phyloP scores from a whole-genome alignment of 2,329 filamentous ascomycete genomes.

The Eutypella sp. region DNA sequence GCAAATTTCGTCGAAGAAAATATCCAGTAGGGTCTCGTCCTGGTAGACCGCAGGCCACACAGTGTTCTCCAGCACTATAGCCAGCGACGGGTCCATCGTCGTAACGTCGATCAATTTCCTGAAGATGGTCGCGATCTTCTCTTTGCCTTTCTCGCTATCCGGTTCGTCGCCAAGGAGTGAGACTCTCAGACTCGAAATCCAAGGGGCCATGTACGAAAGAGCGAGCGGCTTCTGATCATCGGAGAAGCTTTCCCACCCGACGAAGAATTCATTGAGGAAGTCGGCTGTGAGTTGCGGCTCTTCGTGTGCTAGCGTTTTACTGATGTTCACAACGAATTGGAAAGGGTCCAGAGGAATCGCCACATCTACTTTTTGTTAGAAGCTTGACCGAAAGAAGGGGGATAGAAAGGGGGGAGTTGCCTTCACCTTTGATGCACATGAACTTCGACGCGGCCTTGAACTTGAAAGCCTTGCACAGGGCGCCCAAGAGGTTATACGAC shows the following conservation, averaged over 20 bases:
- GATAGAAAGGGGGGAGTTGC: not conserved
- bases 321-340: conserved; percentile 61
- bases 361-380: conserved; percentile 41
- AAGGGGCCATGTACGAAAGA: conserved; percentile 65
- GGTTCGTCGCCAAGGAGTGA: conserved; percentile 53
- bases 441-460: conserved; percentile 58
- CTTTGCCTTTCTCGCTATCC: conserved; percentile 61
- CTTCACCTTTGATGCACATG: conserved; percentile 55
- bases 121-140: conserved; percentile 59
- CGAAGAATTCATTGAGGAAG: conserved; percentile 69
- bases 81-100: conserved; percentile 54
- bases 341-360: conserved; percentile 59
- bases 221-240: conserved; percentile 63
- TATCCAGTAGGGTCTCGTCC: conserved; percentile 61
- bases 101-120: conserved; percentile 63
- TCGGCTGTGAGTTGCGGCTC: conserved; percentile 65
- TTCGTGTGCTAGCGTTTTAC: conserved; percentile 55
- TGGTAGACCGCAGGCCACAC: conserved; percentile 61
- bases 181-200: conserved; percentile 58
- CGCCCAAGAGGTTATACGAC: conserved; percentile 63
- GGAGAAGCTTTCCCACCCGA: conserved; percentile 65
- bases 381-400: not conserved
- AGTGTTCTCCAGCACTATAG: conserved; percentile 57
- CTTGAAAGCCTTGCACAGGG: conserved; percentile 63
- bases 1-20: conserved; percentile 62